Evolutionary conservation across 1,284 basidiomycete species (phyloP), one percentile per base, ranked within the genome.

Genomic region (Schizopora paradoxa): DNA sequence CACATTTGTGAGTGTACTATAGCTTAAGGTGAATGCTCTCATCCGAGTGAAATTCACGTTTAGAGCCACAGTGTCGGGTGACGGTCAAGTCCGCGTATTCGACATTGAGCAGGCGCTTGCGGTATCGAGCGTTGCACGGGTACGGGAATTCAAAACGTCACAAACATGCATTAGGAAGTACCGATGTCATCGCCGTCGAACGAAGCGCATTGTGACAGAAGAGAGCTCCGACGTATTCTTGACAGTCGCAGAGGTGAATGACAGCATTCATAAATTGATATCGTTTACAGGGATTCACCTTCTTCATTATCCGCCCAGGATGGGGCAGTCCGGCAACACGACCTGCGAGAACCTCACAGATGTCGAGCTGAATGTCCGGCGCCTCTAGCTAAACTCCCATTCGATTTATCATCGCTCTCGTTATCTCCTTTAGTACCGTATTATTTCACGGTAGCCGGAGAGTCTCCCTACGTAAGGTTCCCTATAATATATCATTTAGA

Each of bases 121-220:
- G 42, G 58, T 61, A 26, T 60, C 64, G n/a, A 57, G 60, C n/a
- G 57, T 53, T 25, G 62, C 58, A 6, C 62, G 55, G 37, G 61
- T 67, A 48, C 62, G 61, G 34, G 62, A 65, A 23, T 76, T 74
- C 55, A 66, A 61, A 36, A 61, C 69, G 39, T 59, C 61, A 27
- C 68, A 78, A 54, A 65, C 73, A 23, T 70, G 68, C 45, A 67
- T 74, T 10, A 68, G 72, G n/a, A 63, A 81, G 2, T 61, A 91
- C 25, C 68, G 69, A 39, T 93, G 89, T 55, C 90, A 92, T 58
- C 61, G 61, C 8, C 66, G 70, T 47, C 69, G 85, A 13, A 83
- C 85, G 16, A 96, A 96, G 60, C 72, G 88, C 33, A 82, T 96
- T 48, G 77, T 87, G 4, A 86, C 82, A 11, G 90, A 92, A 61